Percentiles rank a stretch among this genome's conserved stretches.
These are phyloP conservation scores for Salix suchowensis DNA, from an alignment of 345 rosid genomes.

Conservation along the genomic window DNA sequence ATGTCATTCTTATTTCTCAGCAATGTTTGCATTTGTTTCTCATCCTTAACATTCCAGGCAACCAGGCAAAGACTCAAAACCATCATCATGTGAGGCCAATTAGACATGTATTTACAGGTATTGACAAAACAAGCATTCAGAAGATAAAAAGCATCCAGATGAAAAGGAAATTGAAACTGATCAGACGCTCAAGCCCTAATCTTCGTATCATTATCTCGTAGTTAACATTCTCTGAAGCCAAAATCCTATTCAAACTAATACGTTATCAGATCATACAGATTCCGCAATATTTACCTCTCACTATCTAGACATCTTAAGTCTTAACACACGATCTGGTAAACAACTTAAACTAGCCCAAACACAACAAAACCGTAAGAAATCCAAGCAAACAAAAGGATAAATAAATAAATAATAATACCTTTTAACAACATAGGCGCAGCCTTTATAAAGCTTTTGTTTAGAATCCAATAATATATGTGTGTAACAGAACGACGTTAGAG, in stretches of 20 bases:
- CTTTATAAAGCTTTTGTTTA: slow-evolving; percentile 38
- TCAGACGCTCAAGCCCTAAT: not conserved
- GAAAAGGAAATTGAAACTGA: not conserved
- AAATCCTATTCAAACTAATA: not conserved
- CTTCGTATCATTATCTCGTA: not conserved
- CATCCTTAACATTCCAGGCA: not conserved
- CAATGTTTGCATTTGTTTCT: not conserved
- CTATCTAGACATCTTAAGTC: not conserved
- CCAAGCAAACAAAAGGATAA: too few relatives aligned
- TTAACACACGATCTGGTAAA: not conserved
- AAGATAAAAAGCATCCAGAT: not conserved
- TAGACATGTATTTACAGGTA: not conserved
- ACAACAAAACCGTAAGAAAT: not conserved
- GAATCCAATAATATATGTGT: slow-evolving; percentile 37
- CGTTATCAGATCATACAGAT: not conserved
- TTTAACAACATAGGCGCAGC: slow-evolving; percentile 34
- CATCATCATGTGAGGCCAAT: not conserved
- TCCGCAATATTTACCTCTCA: not conserved
- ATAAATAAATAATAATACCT: slow-evolving; percentile 20
- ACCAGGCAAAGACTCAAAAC: not conserved
- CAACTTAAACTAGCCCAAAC: too few relatives aligned
- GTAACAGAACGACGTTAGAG: slow-evolving; percentile 38
- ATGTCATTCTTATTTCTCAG: not conserved
- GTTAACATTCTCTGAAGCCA: not conserved
- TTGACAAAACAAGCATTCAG: not conserved